phyloP scores from a whole-genome alignment of 495 filamentous ascomycete species.

The Chaetomium tenue region DNA sequence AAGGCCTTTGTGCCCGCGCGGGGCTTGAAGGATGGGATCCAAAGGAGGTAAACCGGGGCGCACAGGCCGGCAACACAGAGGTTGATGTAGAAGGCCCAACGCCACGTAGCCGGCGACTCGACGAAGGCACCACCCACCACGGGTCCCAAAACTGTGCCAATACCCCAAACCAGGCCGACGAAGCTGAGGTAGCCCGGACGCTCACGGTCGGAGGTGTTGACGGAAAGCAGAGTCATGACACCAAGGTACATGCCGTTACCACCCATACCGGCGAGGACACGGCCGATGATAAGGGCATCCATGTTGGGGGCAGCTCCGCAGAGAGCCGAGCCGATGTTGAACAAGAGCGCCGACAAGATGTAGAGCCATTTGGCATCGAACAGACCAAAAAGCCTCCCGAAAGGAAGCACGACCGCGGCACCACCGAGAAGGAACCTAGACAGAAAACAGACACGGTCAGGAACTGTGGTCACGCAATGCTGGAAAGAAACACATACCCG shows the following conservation, averaged over 20 bases:
- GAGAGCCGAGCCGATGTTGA: slow-evolving; percentile 53
- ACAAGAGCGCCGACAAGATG: slow-evolving; percentile 48
- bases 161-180: slow-evolving; percentile 48
- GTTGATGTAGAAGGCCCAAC: slow-evolving; percentile 73
- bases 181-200: slow-evolving; percentile 49
- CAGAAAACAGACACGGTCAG: slow-evolving; percentile 22
- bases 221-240: slow-evolving; percentile 45
- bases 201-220: slow-evolving; percentile 45
- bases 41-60: slow-evolving; percentile 57
- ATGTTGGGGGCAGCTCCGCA: slow-evolving; percentile 41
- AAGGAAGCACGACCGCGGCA: slow-evolving; percentile 43
- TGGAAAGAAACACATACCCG: slow-evolving; percentile 25
- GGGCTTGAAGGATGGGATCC: slow-evolving; percentile 50
- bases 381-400: slow-evolving; percentile 45
- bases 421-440: slow-evolving; percentile 44
- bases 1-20: slow-evolving; percentile 34
- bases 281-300: slow-evolving; percentile 48
- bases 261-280: slow-evolving; percentile 44
- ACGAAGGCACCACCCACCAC: slow-evolving; percentile 63
- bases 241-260: slow-evolving; percentile 54
- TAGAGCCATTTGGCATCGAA: slow-evolving; percentile 58
- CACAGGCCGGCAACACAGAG: slow-evolving; percentile 55
- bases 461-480: too few species aligned
- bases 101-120: slow-evolving; percentile 51
- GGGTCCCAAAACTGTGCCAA: slow-evolving; percentile 57